Evolutionary conservation across 306 rosid species (phyloP), one percentile per base, ranked within the genome.

Genomic region (Quercus ilex): DNA sequence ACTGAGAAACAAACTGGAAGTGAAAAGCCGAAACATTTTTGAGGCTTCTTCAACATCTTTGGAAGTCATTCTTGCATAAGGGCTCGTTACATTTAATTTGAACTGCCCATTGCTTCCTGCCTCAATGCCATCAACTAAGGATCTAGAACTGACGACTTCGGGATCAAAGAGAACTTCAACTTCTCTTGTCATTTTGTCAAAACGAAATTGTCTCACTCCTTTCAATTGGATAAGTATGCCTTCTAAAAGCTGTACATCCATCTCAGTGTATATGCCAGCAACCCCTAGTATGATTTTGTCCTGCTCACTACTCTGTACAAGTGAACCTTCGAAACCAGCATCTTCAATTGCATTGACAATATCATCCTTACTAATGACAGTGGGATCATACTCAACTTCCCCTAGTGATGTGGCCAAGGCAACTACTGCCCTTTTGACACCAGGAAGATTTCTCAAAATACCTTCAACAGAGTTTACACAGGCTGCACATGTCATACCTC

Each of bases 401-500:
- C 98, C 99, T 28, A 90, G 78, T 7, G 97, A 92, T 73, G 99
- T 95, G 72, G 98, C 96, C 87, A 95, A 88, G 71, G 98, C 97
- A 33, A 95, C 99, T 41, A 88, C 96, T 11, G 99, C 98, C 82
- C 90, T 91, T 82, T 85, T 88, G 68, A 93, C 96, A 79, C 99
- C 99, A 15, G 96, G 91, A 74, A 95, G 85, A 78, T 87, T 82
- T 86, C 85, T 89, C 72, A 95, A 83, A 83, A 93, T 95, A 49
- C 96, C 86, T 83, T 95, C 99, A 79, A 95, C 97, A 57, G 99
- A 93, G 81, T 93, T 93, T 77, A 95, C 99, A 75, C 99, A 95
- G 30, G 99, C 99, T 71, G 99, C 97, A 83, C 99, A 95, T 78
- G 99, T 95, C 98, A 95, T 95, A 69, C 99, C 99, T 63, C 99